Base-by-base conservation (phyloP, 1,139 yeast genomes). In the Saccharomyces hybrid region DNA sequence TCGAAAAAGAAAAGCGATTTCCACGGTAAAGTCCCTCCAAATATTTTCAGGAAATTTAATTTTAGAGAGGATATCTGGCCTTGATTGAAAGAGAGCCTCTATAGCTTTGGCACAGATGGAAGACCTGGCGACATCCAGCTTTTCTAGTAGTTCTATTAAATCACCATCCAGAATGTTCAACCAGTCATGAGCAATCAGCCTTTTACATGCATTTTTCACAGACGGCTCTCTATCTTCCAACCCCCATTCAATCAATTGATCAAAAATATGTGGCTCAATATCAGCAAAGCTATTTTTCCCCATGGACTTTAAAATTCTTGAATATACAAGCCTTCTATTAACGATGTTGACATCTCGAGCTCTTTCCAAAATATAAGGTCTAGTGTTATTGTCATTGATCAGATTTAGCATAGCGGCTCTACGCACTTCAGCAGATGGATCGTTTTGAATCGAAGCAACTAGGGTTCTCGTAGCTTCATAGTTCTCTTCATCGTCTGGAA, bases 341-440 rank as follows among this genome's bases (percentile, higher is more conserved):
- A 82, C 75, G 1, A 84, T 73, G 64, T 87, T 88, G 1, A 76
- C 75, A 69, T 93, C 99, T 56, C 96, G 78, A 0, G 96, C 96
- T 58, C 98, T 77, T 64, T 87, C 95, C 49, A 90, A 73, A 1
- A 90, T 72, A 57, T 76, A 78, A 0, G 86, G 83, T 29, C 82
- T 72, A 0, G 91, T 41, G 3, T 42, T 85, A 1, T 67, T 61
- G 11, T 78, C 80, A 62, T 83, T 84, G 25, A 78, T 80, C 42
- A 91, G 68, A 65, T 89, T 88, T 50, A 86, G 73, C 62, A 90
- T 71, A 1, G 93, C 95, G 0, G 96, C 90, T 53, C 97, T 76
- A 61, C 99, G 78, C 1, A 91, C 97, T 60, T 93, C 99, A 0
- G 97, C 84, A 62, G 85, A 84, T 1, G 89, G 81, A 69, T 93